These are phyloP conservation scores for Wickerhamiella parazyma DNA, from an alignment of 805 yeast species.

Conservation along the genomic window DNA sequence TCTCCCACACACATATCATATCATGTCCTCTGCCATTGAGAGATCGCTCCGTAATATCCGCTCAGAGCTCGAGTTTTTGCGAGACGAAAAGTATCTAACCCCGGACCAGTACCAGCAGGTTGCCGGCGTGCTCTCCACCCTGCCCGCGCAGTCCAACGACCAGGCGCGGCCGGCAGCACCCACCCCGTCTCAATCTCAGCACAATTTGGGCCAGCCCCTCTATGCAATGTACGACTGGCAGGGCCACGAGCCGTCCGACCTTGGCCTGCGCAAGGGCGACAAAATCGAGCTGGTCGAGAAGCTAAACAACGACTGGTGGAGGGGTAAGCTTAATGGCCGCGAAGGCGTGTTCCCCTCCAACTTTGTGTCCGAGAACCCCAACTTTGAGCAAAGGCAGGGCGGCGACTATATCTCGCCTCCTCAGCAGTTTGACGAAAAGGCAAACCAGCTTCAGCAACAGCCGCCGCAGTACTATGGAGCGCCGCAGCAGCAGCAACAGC, in stretches of 20 bases:
- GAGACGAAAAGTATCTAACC: conserved; percentile 60
- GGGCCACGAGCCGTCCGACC: conserved; percentile 66
- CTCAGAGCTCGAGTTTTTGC: conserved; percentile 68
- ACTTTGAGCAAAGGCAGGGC: conserved; percentile 11
- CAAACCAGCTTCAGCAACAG: conserved; percentile 16
- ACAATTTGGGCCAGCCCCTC: conserved; percentile 25
- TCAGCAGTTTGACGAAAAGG: conserved; percentile 16
- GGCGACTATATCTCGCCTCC: conserved; percentile 15
- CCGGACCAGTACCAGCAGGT: conserved; percentile 41
- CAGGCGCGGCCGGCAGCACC: conserved; percentile 8
- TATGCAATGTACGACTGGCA: conserved; percentile 65
- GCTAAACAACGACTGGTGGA: conserved; percentile 83
- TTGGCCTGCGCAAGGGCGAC: conserved; percentile 52
- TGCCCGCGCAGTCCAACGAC: conserved; percentile 34
- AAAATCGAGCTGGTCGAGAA: conserved; percentile 56
- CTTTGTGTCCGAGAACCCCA: conserved; percentile 37
- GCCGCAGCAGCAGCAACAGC: conserved; percentile 9
- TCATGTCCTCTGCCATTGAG: conserved; percentile 3
- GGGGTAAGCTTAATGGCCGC: conserved; percentile 44
- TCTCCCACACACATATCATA: neutral
- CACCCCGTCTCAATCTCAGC: conserved; percentile 5
- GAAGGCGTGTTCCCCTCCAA: conserved; percentile 85
- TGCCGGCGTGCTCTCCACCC: conserved; percentile 39
- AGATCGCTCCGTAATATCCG: conserved; percentile 27
- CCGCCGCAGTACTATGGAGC: conserved; percentile 14